Conservation (phyloP, 225 moss, liverwort and hornwort species). For the Sphagnum tenellum region DNA sequence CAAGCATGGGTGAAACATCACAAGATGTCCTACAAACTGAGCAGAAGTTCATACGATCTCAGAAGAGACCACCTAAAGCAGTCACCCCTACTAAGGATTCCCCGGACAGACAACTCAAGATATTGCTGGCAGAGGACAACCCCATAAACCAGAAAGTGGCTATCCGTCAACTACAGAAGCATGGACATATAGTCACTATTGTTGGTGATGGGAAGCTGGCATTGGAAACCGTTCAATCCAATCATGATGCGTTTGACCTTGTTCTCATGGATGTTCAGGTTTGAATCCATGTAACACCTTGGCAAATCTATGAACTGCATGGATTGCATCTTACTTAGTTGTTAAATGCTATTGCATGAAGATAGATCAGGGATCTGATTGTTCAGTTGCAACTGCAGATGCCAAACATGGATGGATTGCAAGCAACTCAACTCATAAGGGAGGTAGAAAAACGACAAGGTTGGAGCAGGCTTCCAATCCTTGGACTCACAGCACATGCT, state of each 20-base stretch:
- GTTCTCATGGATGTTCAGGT: slow-evolving; percentile 84
- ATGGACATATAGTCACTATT: slow-evolving; percentile 54
- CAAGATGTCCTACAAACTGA: too few species aligned
- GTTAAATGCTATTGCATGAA: neutral
- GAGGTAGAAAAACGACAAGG: slow-evolving; percentile 18
- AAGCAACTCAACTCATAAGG: slow-evolving; percentile 31
- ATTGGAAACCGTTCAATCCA: slow-evolving; percentile 31
- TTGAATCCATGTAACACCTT: neutral
- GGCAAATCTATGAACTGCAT: neutral
- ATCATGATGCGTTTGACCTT: slow-evolving; percentile 52
- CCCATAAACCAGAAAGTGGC: slow-evolving; percentile 66
- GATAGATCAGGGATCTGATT: too few species aligned
- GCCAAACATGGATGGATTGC: slow-evolving; percentile 49
- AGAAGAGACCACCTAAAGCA: too few species aligned
- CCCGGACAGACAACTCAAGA: slow-evolving; percentile 1
- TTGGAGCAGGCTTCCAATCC: slow-evolving; percentile 34
- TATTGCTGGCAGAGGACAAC: slow-evolving; percentile 68
- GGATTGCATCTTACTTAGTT: neutral
- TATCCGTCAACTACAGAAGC: slow-evolving; percentile 48
- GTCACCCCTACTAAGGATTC: too few species aligned
- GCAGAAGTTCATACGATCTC: too few species aligned
- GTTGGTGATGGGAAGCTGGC: slow-evolving; percentile 62
- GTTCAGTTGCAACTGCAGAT: slow-evolving; percentile 14
- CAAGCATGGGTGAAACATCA: too few species aligned
- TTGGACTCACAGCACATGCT: slow-evolving; percentile 46